These are phyloP conservation scores for Solanum chacoense DNA, from an alignment of 305 asterid species.

Conservation along the genomic window DNA sequence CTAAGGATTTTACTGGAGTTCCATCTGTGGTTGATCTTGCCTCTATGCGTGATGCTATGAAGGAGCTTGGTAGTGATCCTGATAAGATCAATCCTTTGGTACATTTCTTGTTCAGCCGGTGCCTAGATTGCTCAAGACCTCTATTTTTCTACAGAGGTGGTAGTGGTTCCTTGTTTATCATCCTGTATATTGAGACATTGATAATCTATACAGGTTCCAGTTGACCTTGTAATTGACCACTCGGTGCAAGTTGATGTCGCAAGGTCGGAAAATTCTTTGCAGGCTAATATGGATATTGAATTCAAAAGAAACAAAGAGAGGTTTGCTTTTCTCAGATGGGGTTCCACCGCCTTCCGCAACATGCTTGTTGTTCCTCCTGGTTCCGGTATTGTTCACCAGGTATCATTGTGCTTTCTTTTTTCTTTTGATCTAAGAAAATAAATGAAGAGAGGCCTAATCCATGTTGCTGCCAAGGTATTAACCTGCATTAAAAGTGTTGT, in stretches of 20 bases:
- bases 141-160: not conserved
- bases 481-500: not conserved
- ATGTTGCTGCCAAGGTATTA: not conserved
- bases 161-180: not conserved
- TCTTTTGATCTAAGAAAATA: not conserved
- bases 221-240: conserved; percentile 82
- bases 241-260: conserved; percentile 84
- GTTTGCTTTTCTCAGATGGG: conserved; percentile 91
- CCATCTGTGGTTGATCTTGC: conserved; percentile 92
- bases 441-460: not conserved
- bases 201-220: conserved; percentile 54
- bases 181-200: not conserved
- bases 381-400: conserved; percentile 95
- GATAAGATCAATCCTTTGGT: conserved; percentile 84
- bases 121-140: not conserved
- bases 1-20: conserved; percentile 88
- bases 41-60: conserved; percentile 84
- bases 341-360: conserved; percentile 70
- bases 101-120: not conserved
- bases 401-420: conserved; percentile 1
- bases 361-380: conserved; percentile 98
- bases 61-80: conserved; percentile 63
- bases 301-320: conserved; percentile 76
- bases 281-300: conserved; percentile 75
- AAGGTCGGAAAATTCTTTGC: conserved; percentile 63